A percentile compares a stretch with the other conserved stretches of the same genome.
Evolutionary conservation across 768 basidiomycete species (phyloP).

Genomic region (Calvatia gigantea): DNA sequence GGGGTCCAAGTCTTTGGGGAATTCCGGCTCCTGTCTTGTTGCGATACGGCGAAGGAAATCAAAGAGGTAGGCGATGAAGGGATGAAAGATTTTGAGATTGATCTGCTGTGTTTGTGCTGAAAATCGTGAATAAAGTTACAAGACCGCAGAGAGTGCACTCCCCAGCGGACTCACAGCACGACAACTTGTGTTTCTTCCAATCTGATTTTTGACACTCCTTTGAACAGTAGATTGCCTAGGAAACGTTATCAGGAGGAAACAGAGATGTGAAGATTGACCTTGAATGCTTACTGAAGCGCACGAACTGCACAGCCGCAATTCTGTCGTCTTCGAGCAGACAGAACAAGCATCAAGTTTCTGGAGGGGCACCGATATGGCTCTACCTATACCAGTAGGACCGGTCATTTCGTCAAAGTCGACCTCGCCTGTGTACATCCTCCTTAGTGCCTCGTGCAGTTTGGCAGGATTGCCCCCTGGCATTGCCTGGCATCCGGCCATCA

Average conservation of each 20-base stretch:
- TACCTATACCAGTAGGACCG: neutral
- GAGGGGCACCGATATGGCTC: neutral
- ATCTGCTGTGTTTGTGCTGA: slow-evolving; percentile 33
- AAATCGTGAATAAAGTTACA: neutral
- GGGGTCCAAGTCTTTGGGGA: too few relatives aligned
- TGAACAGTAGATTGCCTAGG: slow-evolving; percentile 29
- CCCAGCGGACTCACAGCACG: slow-evolving; percentile 21
- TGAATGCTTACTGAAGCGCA: neutral
- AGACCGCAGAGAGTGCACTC: neutral
- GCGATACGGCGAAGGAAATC: slow-evolving; percentile 18
- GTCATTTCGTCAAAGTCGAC: too few relatives aligned
- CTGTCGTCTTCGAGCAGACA: neutral
- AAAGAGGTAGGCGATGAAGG: slow-evolving; percentile 26
- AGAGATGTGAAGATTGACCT: neutral
- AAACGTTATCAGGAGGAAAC: neutral
- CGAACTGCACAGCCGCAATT: neutral
- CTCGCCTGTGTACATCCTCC: too few relatives aligned
- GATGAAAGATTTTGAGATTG: slow-evolving; percentile 29
- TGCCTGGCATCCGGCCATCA: too few relatives aligned
- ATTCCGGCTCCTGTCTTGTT: too few relatives aligned
- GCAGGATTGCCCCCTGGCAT: too few relatives aligned
- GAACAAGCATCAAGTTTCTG: neutral
- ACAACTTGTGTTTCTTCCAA: slow-evolving; percentile 26
- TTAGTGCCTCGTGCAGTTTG: too few relatives aligned
- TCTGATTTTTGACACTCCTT: slow-evolving; percentile 27